Conservation (phyloP, 2,329 filamentous ascomycete species). For the Aspergillus ochraceoroseus region DNA sequence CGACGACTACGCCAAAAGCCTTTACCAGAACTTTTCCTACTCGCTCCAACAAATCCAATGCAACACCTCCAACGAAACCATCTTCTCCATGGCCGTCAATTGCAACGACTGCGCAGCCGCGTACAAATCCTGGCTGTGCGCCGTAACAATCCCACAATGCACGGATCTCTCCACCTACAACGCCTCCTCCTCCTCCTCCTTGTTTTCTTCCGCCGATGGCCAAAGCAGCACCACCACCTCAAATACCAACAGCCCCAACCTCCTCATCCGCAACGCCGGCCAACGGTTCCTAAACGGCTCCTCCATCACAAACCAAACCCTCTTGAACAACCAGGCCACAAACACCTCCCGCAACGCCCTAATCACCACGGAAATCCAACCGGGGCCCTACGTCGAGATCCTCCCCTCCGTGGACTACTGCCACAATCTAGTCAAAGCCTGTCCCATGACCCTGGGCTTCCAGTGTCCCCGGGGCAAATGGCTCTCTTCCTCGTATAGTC, state of each 20-base stretch:
- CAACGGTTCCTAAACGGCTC: conserved; percentile 68
- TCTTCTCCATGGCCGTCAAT: conserved; percentile 72
- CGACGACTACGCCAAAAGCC: conserved; percentile 64
- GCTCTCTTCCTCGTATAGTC: conserved; percentile 51
- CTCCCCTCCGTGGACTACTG: conserved; percentile 85
- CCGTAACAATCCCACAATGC: conserved; percentile 86
- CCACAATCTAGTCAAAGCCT: conserved; percentile 77
- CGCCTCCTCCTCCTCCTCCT: no score
- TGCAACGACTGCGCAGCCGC: conserved; percentile 72
- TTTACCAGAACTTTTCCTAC: conserved; percentile 74
- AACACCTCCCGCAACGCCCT: conserved; percentile 62
- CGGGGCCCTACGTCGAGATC: conserved; percentile 91
- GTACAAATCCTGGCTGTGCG: conserved; percentile 94
- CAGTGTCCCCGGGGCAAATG: conserved; percentile 59
- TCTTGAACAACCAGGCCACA: conserved; percentile 38
- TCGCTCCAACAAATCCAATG: conserved; percentile 81
- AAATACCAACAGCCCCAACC: conserved; percentile 48
- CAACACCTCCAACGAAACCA: conserved; percentile 65
- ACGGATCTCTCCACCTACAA: conserved; percentile 77
- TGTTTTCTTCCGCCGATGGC: no score
- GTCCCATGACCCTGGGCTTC: conserved; percentile 72
- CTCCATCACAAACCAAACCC: conserved; percentile 39
- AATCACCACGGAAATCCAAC: conserved; percentile 67
- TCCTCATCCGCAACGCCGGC: conserved; percentile 67
- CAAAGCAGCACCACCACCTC: no score